Evolutionary conservation across 2,329 filamentous ascomycete species (phyloP), one percentile per base, ranked within the genome.

Genomic region (Nemania abortiva): DNA sequence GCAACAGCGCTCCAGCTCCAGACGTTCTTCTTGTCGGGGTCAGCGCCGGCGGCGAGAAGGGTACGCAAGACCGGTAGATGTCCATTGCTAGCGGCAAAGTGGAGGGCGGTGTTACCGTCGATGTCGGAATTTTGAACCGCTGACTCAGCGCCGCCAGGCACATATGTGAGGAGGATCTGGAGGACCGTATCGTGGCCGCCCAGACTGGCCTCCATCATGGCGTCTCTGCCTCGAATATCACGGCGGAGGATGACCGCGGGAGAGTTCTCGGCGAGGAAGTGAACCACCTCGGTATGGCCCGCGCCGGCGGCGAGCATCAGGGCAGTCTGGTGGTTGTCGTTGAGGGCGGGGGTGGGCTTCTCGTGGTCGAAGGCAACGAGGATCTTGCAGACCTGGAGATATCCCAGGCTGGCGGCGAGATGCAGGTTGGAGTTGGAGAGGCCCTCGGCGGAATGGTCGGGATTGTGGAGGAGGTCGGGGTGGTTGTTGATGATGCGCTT

Each of bases 401-500:
- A 88, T 61, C 93, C 94, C 65, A 94, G 85, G 7, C 88, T 88
- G 11, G 92, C 92, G 52, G 94, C 92, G 2, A 97, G 86, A 79
- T 97, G 94, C 47, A 97, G 86, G 72, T 90, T 94, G 2, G 93
- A 95, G 82, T 97, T 96, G 79, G 91, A 92, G 73, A 93, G 90
- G 58, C 87, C 88, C 9, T 80, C 76, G 70, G 90, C 86, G 3
- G 89, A 88, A 74, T 88, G 87, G 80, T 97, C 93, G 2, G 94
- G 93, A 77, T 97, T 97, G 76, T 91, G 90, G 31, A 97, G 84
- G 71, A 91, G 88, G 20, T 82, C 78, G 0, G 91, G 92, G 77
- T 95, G 90, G 68, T 90, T 90, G 72, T 86, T 88, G 73, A 97
- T 85, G 78, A 97, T 94, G 78, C 94, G 92, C 74, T 87, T 83